Evolutionary conservation across 176 grass and related monocot genomes (phyloP), one percentile per base, ranked within the genome.

Genomic region (Hordeum marinum): DNA sequence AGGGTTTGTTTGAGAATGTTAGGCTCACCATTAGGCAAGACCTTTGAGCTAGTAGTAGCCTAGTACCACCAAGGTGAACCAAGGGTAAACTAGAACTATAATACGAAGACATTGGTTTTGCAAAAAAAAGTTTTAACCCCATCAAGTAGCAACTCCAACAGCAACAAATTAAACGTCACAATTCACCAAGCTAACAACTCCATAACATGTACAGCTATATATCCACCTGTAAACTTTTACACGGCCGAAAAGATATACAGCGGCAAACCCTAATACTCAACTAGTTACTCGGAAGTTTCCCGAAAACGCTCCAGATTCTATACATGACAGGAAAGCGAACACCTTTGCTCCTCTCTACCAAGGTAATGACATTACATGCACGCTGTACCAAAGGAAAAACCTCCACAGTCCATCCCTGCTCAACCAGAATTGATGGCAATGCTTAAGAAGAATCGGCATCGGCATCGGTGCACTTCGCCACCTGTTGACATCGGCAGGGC

Each of bases 241-340:
- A 86, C 72, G 84, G 79, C 84, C 79, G 83, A 79, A 83, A 58
- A 63, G 67, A 87, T 87, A 79, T 87, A 90, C 89, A 90, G 67
- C 68, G 75, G 67, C 80, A 0, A 67, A 66, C 83, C 80, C 75
- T 90, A 90, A 63, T 7, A 6, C 84, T 83, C 66, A 67, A 75
- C 59, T 87, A 83, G 42, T 85, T 83, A 58, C 84, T 31, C 25
- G 1, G 52, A 57, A 57, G 52, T 57, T 52, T 10, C 34, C 73
- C 1, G 15, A 72, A 79, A 64, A 72, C 45, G 52, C 9, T 70
- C 20, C 60, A 60, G 77, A 80, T 48, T 87, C 71, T 87, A 24
- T 87, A 90, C 80, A 86, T 14, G 73, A 27, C 46, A 77, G 31
- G 5, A 76, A 76, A 65, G 29, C 5, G 35, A 63, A 65, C 36